These are phyloP conservation scores for Trichoderma hamatum DNA, from an alignment of 2,329 filamentous ascomycete species.

Conservation along the genomic window DNA sequence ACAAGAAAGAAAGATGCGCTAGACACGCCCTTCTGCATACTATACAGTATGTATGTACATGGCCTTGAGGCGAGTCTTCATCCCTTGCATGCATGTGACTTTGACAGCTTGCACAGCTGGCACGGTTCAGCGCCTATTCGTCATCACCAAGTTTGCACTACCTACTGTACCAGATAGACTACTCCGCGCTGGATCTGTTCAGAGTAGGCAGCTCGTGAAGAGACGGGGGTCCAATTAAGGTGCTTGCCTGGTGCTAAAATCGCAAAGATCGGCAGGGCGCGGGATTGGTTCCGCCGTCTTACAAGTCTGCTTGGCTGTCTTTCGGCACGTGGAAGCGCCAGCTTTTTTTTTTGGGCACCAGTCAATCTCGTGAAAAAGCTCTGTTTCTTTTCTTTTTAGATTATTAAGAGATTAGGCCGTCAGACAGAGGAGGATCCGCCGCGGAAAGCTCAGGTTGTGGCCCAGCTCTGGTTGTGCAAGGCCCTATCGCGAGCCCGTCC, in stretches of 20 bases:
- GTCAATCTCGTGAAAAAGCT: neutral
- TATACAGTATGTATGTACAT: no score
- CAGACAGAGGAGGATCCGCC: constrained; percentile 6
- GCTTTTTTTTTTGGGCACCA: constrained; percentile 12
- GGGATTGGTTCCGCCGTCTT: constrained; percentile 21
- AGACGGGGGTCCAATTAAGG: neutral
- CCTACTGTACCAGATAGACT: neutral
- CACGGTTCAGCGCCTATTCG: neutral
- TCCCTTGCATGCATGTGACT: neutral
- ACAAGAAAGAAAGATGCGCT: neutral
- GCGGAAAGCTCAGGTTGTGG: constrained; percentile 7
- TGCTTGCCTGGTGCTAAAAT: neutral
- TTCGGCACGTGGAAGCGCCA: constrained; percentile 14
- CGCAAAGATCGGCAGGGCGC: constrained; percentile 13
- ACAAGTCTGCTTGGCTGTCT: neutral
- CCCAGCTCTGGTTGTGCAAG: neutral
- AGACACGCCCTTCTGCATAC: neutral
- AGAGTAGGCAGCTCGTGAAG: constrained; percentile 18
- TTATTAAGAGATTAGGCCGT: neutral
- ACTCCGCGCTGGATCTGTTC: neutral
- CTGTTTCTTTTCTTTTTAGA: neutral
- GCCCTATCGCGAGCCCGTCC: neutral
- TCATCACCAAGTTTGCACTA: neutral
- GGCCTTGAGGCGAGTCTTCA: neutral
- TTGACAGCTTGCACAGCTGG: no score